Evolutionary conservation across 1,139 yeast species (phyloP).

Genomic region (Eremothecium cymbalariae): DNA sequence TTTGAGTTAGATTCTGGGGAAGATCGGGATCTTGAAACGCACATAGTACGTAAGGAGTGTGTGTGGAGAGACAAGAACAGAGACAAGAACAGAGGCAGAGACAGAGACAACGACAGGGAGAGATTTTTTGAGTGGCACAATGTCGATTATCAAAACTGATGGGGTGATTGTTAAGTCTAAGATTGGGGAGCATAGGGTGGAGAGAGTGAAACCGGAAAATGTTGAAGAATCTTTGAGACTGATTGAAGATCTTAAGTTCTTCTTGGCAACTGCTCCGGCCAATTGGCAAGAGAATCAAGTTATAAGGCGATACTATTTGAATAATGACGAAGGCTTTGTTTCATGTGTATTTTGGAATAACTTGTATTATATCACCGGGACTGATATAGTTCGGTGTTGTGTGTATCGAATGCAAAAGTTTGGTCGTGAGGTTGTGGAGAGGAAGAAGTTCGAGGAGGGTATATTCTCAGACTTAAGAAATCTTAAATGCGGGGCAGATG

Average conservation of each 20-base stretch:
- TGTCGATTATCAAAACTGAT: slow-evolving; percentile 7
- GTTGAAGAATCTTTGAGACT: slow-evolving; percentile 37
- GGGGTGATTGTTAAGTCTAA: slow-evolving; percentile 3
- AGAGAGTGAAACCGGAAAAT: slow-evolving; percentile 8
- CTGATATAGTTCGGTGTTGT: slow-evolving; percentile 89
- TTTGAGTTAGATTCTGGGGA: too few relatives aligned
- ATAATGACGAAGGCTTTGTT: slow-evolving; percentile 83
- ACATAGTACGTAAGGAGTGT: too few relatives aligned
- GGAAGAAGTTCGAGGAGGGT: slow-evolving; percentile 96
- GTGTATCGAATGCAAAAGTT: slow-evolving; percentile 84
- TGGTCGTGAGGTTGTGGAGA: slow-evolving; percentile 75
- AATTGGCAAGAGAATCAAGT: slow-evolving; percentile 89
- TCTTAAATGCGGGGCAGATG: slow-evolving; percentile 80
- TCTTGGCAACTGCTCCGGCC: slow-evolving; percentile 88
- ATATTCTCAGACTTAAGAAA: slow-evolving; percentile 84
- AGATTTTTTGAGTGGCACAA: too few relatives aligned
- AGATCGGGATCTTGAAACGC: too few relatives aligned
- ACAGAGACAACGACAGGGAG: too few relatives aligned
- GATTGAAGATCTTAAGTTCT: slow-evolving; percentile 72
- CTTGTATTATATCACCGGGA: slow-evolving; percentile 84
- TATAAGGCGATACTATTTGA: slow-evolving; percentile 74
- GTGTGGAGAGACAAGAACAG: too few relatives aligned
- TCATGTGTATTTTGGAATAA: slow-evolving; percentile 92
- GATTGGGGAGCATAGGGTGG: slow-evolving; percentile 1
- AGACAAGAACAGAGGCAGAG: too few relatives aligned